A percentile compares a stretch with the other conserved stretches of the same genome.
phyloP scores from a whole-genome alignment of 2,329 filamentous ascomycete genomes.

The Ophiosphaerella herpotricha region DNA sequence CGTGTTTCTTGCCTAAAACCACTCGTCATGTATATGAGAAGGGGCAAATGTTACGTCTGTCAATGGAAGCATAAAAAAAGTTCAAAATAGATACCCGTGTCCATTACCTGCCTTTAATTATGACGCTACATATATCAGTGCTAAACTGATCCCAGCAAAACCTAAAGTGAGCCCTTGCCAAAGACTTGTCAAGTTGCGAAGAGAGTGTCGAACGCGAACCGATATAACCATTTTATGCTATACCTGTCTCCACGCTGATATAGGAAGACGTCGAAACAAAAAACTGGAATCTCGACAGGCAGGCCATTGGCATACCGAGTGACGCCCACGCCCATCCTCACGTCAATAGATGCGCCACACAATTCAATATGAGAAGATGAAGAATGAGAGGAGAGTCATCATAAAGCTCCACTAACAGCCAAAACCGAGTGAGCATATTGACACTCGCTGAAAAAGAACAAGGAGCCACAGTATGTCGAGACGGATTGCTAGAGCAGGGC shows the following conservation, averaged over 20 bases:
- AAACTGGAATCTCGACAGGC: not conserved
- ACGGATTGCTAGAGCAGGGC: not conserved
- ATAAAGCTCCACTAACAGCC: not conserved
- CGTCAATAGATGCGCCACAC: not conserved
- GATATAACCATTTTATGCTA: slow-evolving; percentile 3
- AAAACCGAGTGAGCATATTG: not conserved
- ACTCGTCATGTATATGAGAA: not conserved
- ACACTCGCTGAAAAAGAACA: too few species aligned
- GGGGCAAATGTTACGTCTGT: too few species aligned
- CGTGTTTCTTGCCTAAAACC: too few species aligned
- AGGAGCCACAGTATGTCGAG: not conserved
- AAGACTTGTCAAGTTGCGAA: not conserved
- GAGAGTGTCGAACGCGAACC: not conserved
- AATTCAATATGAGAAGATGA: not conserved
- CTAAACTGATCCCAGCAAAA: not conserved
- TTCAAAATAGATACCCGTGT: not conserved
- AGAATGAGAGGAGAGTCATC: not conserved
- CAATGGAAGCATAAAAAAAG: too few species aligned
- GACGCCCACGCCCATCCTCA: not conserved
- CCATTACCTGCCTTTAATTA: not conserved
- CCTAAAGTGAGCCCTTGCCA: not conserved
- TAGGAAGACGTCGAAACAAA: slow-evolving; percentile 1
- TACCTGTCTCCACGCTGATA: not conserved
- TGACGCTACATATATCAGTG: too few species aligned
- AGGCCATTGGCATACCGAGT: not conserved